These are phyloP conservation scores for Fomitopsis pinicola DNA, from an alignment of 1,284 basidiomycete species.

Conservation along the genomic window DNA sequence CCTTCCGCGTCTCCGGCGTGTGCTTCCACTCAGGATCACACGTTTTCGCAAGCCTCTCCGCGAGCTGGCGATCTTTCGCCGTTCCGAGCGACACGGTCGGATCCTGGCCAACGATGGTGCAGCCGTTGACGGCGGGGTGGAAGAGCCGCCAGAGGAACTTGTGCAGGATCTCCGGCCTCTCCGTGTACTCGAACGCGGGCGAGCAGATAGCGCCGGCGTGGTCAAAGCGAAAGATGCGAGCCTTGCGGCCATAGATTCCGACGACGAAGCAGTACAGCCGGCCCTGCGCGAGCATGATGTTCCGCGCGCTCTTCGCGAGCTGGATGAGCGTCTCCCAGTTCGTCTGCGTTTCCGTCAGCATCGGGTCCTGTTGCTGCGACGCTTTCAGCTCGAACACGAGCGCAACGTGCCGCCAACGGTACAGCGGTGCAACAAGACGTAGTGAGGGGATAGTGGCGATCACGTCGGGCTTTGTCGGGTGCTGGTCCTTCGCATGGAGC, in stretches of 20 bases:
- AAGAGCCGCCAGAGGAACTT: not conserved
- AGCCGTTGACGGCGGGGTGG: not conserved
- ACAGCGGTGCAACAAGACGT: no score
- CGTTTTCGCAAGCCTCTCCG: not conserved
- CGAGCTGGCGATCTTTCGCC: not conserved
- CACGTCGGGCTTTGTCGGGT: not conserved
- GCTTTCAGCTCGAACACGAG: not conserved
- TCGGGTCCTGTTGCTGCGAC: not conserved
- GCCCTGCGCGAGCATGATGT: conserved; percentile 7
- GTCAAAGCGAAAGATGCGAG: conserved; percentile 9
- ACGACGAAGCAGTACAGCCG: conserved; percentile 9
- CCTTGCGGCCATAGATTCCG: conserved; percentile 8
- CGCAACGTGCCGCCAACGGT: not conserved
- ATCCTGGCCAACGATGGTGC: not conserved
- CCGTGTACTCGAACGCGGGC: not conserved
- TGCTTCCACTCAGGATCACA: not conserved
- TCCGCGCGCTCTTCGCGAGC: conserved; percentile 7
- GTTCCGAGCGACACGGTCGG: not conserved
- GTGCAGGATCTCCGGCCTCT: not conserved
- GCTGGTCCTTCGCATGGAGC: not conserved
- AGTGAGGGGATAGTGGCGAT: not conserved
- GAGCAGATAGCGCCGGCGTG: conserved; percentile 3
- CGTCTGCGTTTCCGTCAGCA: not conserved
- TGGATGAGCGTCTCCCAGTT: not conserved
- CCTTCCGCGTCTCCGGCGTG: not conserved